Evolutionary conservation across 108 stramenopile species (phyloP).

Genomic region (Cyclotella cryptica): DNA sequence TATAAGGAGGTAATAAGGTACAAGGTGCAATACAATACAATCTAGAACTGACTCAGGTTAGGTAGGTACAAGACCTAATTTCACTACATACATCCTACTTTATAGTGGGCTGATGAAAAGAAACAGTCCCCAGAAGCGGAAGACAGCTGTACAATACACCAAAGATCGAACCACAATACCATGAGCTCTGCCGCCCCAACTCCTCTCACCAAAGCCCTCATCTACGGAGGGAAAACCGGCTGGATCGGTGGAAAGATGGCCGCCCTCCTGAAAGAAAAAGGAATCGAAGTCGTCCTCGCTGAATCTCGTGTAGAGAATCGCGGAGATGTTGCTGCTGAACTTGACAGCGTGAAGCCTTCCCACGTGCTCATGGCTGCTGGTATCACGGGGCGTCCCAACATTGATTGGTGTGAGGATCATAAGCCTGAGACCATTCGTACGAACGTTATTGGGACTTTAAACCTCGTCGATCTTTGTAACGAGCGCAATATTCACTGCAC

Average conservation of each 20-base stretch:
- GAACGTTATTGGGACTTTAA: conserved; percentile 98
- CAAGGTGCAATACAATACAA: no score
- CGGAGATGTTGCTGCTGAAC: conserved; percentile 85
- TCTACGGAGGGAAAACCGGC: conserved; percentile 97
- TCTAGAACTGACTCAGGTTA: no score
- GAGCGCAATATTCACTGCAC: conserved; percentile 94
- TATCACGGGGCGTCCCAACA: conserved; percentile 99
- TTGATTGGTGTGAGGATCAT: conserved; percentile 99
- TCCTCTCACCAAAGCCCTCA: conserved; percentile 75
- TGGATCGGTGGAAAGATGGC: conserved; percentile 97
- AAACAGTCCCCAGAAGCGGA: no score
- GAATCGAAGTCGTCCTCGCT: conserved; percentile 87
- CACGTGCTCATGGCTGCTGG: conserved; percentile 98
- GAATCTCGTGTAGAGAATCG: conserved; percentile 94
- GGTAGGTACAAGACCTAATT: no score
- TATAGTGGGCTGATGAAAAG: no score
- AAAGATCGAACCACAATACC: no score
- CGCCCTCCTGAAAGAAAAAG: conserved; percentile 77
- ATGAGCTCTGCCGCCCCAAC: conserved; percentile 30
- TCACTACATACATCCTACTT: no score
- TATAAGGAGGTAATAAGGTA: no score
- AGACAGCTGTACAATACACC: no score
- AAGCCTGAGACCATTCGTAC: conserved; percentile 95
- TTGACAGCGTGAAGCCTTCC: conserved; percentile 92
- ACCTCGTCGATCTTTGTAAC: conserved; percentile 92